Evolutionary conservation across 345 rosid genomes (phyloP).

Genomic region (Arabis alpina): DNA sequence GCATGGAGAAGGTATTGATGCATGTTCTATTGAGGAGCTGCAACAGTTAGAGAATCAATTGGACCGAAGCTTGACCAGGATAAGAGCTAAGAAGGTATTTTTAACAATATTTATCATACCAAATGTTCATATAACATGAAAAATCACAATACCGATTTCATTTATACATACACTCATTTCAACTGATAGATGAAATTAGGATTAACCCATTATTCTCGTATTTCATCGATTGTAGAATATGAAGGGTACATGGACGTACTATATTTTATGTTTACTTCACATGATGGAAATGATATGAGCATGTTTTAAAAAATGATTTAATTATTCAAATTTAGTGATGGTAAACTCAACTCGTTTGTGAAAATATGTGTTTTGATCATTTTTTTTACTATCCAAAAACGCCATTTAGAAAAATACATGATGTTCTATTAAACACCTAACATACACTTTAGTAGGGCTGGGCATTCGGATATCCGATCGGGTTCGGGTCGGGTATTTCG

Average conservation of each 20-base stretch:
- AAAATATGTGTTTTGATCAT: not conserved
- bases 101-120: slow-evolving; percentile 13
- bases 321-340: not conserved
- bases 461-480: too few species aligned
- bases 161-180: not conserved
- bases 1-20: slow-evolving; percentile 68
- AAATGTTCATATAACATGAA: slow-evolving; percentile 41
- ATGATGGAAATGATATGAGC: not conserved
- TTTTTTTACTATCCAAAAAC: not conserved
- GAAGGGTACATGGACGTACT: not conserved
- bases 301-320: not conserved
- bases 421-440: not conserved
- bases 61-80: slow-evolving; percentile 69
- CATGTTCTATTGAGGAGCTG: slow-evolving; percentile 67
- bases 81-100: slow-evolving; percentile 83
- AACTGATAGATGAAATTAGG: not conserved
- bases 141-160: not conserved
- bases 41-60: slow-evolving; percentile 72
- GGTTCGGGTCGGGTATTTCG: too few species aligned
- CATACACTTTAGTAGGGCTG: not conserved
- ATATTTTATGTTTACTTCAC: slow-evolving; percentile 2
- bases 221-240: not conserved
- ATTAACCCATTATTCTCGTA: not conserved
- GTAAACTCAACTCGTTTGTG: not conserved
- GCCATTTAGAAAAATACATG: not conserved